These are phyloP conservation scores for Ophiostoma tasmaniense DNA, from an alignment of 2,329 filamentous ascomycete genomes.

Conservation along the genomic window DNA sequence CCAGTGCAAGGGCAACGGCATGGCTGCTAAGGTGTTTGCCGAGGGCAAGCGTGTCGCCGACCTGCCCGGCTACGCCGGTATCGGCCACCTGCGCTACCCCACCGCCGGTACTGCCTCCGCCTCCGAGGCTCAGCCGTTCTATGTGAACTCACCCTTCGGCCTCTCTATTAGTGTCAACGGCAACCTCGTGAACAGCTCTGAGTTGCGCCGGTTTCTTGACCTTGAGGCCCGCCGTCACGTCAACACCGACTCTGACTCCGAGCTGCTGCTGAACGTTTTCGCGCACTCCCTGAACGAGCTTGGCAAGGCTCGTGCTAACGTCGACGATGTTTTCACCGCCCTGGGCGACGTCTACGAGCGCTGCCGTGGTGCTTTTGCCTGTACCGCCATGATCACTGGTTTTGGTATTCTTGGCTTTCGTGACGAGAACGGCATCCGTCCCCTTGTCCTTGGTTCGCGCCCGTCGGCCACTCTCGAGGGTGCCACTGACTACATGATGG, in stretches of 20 bases:
- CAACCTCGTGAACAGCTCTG: conserved; percentile 70
- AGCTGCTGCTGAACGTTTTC: conserved; percentile 82
- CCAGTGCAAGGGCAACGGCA: conserved; percentile 84
- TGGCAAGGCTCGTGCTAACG: conserved; percentile 75
- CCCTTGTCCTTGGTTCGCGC: conserved; percentile 68
- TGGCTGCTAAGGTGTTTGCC: conserved; percentile 65
- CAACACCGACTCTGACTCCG: conserved; percentile 84
- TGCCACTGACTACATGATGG: conserved; percentile 78
- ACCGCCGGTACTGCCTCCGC: conserved; percentile 68
- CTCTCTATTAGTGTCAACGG: conserved; percentile 79
- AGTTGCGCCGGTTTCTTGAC: conserved; percentile 64
- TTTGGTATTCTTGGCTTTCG: conserved; percentile 73
- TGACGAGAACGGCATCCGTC: conserved; percentile 74
- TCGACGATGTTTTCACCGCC: conserved; percentile 68
- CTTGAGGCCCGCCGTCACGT: conserved; percentile 74
- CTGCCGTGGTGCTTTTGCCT: conserved; percentile 73
- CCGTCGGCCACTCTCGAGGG: conserved; percentile 53
- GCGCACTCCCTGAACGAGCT: conserved; percentile 77
- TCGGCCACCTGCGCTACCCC: conserved; percentile 81
- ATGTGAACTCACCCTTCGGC: conserved; percentile 79
- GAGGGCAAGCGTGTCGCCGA: conserved; percentile 61
- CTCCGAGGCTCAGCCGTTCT: conserved; percentile 86
- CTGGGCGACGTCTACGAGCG: conserved; percentile 64
- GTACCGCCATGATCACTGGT: conserved; percentile 75
- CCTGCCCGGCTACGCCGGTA: conserved; percentile 71